Base-by-base conservation (phyloP, 2,329 filamentous ascomycete species). In the Graphiopsis chlorocephala region DNA sequence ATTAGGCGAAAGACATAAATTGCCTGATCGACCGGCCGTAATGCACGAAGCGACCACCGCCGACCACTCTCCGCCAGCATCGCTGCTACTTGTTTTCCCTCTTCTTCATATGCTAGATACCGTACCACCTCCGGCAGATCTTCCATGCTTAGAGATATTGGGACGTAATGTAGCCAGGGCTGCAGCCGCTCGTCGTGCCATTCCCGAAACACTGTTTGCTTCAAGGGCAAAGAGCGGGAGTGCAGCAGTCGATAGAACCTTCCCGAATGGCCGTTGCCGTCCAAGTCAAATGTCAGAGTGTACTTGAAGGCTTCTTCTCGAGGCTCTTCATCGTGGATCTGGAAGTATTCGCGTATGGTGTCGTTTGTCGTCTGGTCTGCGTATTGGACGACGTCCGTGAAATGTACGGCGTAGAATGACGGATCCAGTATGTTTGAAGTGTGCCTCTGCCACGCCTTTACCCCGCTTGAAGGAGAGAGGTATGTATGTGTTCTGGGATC, bases 171-270 rank as follows among this genome's bases (percentile, higher is more conserved):
- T 2, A 52, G 20, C 48, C 48, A 52, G 6, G 48, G 48, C 15
- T 29, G 48, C 25, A 52, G 15, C 15, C 48, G 48, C 14, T 52
- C 48, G 6, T 52, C 48, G 11, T 52, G 48, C 48, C 48, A 52
- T 29, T 52, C 48, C 1, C 25, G 48, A 1, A 52, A 28, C 2
- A 52, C 23, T 1, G 48, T 52, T 6, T 52, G 78, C 69, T 86
- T 87, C 17, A 87, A 70, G 0, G 82, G 80, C 0, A 77, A 68
- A 1, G 79, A 82, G 3, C 74, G 76, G 0, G 82, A 84, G 0
- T 80, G 78, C 1, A 87, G 72, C 0, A 86, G 72, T 38, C 79
- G 79, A 69, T 84, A 82, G 69, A 79, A 87, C 0, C 84, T 80
- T 0, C 83, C 84, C 33, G 81, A 84, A 65, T 75, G 69, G 85